phyloP scores from a whole-genome alignment of 192 early-diverging fungal species.

The Dissophora globulifera region DNA sequence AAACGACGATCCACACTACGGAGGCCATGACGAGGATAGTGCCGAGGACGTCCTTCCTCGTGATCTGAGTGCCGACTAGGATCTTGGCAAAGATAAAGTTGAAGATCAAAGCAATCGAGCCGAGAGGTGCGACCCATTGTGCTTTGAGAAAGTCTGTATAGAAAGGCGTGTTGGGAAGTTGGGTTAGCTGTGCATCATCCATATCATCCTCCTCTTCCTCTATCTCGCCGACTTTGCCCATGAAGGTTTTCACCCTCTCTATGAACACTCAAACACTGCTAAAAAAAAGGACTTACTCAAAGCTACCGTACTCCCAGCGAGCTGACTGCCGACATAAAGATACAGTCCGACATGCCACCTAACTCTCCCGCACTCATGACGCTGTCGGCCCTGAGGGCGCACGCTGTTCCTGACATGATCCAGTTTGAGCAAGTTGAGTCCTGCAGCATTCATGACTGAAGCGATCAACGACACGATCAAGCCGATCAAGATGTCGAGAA shows the following conservation, averaged over 20 bases:
- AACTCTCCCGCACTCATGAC: slow-evolving; percentile 65
- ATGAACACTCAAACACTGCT: neutral
- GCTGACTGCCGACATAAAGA: slow-evolving; percentile 63
- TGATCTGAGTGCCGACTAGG: slow-evolving; percentile 63
- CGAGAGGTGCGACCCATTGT: slow-evolving; percentile 69
- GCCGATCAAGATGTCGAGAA: slow-evolving; percentile 53
- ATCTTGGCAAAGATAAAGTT: slow-evolving; percentile 71
- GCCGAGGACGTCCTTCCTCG: slow-evolving; percentile 60
- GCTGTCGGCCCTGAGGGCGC: slow-evolving; percentile 42
- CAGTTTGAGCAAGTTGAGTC: slow-evolving; percentile 65
- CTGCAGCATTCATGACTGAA: slow-evolving; percentile 64
- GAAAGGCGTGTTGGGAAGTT: neutral
- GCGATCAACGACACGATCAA: slow-evolving; percentile 53
- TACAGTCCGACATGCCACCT: slow-evolving; percentile 72
- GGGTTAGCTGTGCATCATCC: neutral
- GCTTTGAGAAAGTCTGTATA: slow-evolving; percentile 66
- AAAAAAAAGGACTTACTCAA: slow-evolving; percentile 58
- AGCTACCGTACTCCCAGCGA: slow-evolving; percentile 64
- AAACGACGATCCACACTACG: slow-evolving; percentile 69
- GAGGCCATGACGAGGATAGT: slow-evolving; percentile 63
- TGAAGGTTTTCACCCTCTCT: too few relatives aligned
- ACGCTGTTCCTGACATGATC: slow-evolving; percentile 64
- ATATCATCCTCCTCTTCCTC: neutral
- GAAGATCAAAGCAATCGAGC: slow-evolving; percentile 65
- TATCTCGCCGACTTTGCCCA: too few relatives aligned